Base-by-base conservation (phyloP, 148 eudicot species). In the Talinum fruticosum region DNA sequence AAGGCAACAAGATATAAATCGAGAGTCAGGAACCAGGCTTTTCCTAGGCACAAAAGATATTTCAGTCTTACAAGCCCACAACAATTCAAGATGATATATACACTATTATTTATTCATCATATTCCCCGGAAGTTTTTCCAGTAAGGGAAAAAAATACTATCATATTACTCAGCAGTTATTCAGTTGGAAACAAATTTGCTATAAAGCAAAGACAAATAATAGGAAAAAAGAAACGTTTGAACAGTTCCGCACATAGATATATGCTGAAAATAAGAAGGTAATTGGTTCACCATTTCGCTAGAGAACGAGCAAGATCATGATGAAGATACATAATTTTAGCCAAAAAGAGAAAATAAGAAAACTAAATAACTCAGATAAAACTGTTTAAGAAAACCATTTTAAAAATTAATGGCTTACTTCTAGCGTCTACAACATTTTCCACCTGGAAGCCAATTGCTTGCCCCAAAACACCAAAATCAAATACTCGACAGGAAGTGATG, bases 391-490 rank as follows among this genome's bases (percentile, higher is more conserved):
- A 45, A 12, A 67, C 4, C 49, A 34, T 23, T 41, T 69, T n/a
- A 29, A 32, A 45, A 45, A 51, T 24, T 34, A 70, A 71, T 64
- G 37, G n/a, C 76, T 75, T 62, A 76, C 79, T 51, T 68, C 51
- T 70, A 71, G 33, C 26, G 64, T 30, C 83, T 61, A 76, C 29
- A 75, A 64, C 59, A 75, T 69, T 61, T 33, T 71, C 72, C 36
- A 49, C 16, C n/a, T 44, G 66, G 69, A 45, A 76, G 29, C 79
- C 76, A 76, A 2, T 26, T 65, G 57, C 70, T 47, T 81, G 79
- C 71, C 64, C 71, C 38, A 80, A 28, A 24, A 44, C 69, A 61
- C 75, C 78, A 37, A 68, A 79, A 69, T 80, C 82, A 72, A 76
- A 38, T 15, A 57, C 69, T 59, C 1, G 62, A 44, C 10, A 59